Evolutionary conservation across 2,329 filamentous ascomycete genomes (phyloP), one percentile per base, ranked within the genome.

Genomic region (Esteya vermicola): DNA sequence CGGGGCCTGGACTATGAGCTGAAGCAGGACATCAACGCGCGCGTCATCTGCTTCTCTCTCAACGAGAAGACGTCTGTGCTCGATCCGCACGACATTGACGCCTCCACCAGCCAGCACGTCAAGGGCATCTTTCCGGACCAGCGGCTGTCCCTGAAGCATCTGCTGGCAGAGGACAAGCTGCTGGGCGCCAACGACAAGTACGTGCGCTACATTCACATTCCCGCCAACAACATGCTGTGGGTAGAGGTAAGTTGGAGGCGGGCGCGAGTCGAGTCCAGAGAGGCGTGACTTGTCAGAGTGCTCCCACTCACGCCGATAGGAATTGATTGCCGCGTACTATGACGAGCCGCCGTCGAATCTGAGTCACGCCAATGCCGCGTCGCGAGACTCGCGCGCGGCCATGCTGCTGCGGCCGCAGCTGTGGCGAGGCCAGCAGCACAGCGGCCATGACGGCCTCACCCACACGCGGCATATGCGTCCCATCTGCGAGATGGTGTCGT

Each of bases 391-490:
- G 27, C 9, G 43, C 49, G 2, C 21, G 9, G 38, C 50, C 8
- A 52, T 52, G 47, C 34, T 61, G 0, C 45, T 61, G 3, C 46
- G 50, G 5, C 50, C 55, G 2, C 36, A 43, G 23, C 39, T 26
- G 10, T 64, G 61, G 61, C 48, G 50, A 3, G 56, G 58, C 2
- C 58, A 60, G 30, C 45, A 57, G 18, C 55, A 59, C 22, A 53
- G 50, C 0, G 44, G 40, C 33, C 34, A 37, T 30, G 39, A 45
- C 8, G 38, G 36, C 2, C 43, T 50, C 7, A 49, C 57, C 0
- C 57, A 62, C 28, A 51, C 58, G 1, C 52, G 59, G 12, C 55
- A 62, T 16, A 52, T 63, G 54, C 46, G 54, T 2, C 52, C 58
- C 0, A 45, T 60, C 1, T 61, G 57, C 19, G 51, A 52, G 28